Base-by-base conservation (phyloP, 768 basidiomycete species). In the Auriculariales sp. region DNA sequence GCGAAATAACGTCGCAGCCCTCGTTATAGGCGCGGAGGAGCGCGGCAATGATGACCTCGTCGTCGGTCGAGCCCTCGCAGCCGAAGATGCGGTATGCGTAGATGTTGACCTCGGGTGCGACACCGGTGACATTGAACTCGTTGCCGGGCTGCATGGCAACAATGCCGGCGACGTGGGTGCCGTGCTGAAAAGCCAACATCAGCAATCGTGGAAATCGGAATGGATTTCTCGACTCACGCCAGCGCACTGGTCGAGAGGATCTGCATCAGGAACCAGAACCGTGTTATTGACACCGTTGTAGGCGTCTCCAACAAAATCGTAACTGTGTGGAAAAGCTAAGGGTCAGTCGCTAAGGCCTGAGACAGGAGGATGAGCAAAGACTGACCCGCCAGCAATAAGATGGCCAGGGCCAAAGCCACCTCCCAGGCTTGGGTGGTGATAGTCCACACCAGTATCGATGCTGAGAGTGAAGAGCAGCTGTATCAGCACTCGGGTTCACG, bases 1-100 rank as follows among this genome's bases (percentile, higher is more conserved):
- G 54, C 34, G 61, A 61, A 58, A 70, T 62, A 44, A 69, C 54
- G 51, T 68, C 65, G 52, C 58, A 54, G 2, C 58, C 59, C n/a
- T 66, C 62, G 12, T 53, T 47, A 31, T 47, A 44, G 2, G 57
- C 57, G 11, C 34, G 49, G 3, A 50, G 19, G 22, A 51, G 35
- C 3, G 53, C 53, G 28, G 33, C 34, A 14, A 54, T 29, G 29
- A 51, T 47, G 35, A 51, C 31, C 25, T 51, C 53, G 30, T 66
- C 62, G 1, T 59, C 52, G 0, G 65, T 55, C 0, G 50, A 48
- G 4, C 60, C 61, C 25, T 44, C 50, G 52, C 68, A 68, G 4
- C 60, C 58, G 50, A 65, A 65, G 11, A 66, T 59, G 32, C 64
- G 50, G 30, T 46, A 46, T 28, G 49, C 28, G 31, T 39, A 65